phyloP scores from a whole-genome alignment of 495 filamentous ascomycete species.

The Lasiosphaeria ovina region DNA sequence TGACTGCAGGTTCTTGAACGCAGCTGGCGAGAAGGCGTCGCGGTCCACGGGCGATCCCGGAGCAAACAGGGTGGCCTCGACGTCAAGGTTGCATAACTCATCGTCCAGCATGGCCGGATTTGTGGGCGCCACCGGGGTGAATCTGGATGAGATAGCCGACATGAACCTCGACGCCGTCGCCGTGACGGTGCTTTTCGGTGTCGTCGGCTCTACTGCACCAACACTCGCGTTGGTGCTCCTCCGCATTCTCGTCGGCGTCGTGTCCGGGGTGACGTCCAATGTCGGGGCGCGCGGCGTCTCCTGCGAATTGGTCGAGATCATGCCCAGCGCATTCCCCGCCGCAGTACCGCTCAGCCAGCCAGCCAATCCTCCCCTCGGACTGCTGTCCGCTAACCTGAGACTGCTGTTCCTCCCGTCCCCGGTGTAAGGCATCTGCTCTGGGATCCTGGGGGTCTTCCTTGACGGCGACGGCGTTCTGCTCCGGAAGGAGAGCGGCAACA shows the following conservation, averaged over 20 bases:
- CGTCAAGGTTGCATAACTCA: constrained; percentile 64
- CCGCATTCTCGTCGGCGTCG: constrained; percentile 33
- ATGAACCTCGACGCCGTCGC: constrained; percentile 42
- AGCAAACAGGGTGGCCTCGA: constrained; percentile 59
- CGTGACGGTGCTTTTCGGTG: constrained; percentile 35
- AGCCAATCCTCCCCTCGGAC: constrained; percentile 29
- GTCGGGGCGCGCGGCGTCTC: constrained; percentile 7
- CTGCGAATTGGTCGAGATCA: constrained; percentile 10
- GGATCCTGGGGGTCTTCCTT: constrained; percentile 24
- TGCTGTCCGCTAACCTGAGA: constrained; percentile 10
- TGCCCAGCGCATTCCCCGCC: constrained; percentile 19
- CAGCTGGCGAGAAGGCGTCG: constrained; percentile 60
- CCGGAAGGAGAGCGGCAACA: constrained; percentile 33
- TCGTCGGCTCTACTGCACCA: constrained; percentile 18
- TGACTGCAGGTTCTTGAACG: constrained; percentile 66
- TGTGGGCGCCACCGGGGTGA: constrained; percentile 31
- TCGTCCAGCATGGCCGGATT: constrained; percentile 40
- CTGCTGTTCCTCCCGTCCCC: constrained; percentile 33
- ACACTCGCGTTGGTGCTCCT: constrained; percentile 13
- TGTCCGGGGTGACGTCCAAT: constrained; percentile 21
- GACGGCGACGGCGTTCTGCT: constrained; percentile 33
- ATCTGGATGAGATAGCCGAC: constrained; percentile 42
- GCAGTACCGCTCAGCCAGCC: constrained; percentile 35
- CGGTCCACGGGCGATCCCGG: constrained; percentile 39
- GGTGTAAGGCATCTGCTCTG: constrained; percentile 44